A percentile compares a stretch with the other conserved stretches of the same genome.
These are phyloP conservation scores for Phytophthora hybrid DNA, from an alignment of 352 stramenopile species.

Conservation along the genomic window DNA sequence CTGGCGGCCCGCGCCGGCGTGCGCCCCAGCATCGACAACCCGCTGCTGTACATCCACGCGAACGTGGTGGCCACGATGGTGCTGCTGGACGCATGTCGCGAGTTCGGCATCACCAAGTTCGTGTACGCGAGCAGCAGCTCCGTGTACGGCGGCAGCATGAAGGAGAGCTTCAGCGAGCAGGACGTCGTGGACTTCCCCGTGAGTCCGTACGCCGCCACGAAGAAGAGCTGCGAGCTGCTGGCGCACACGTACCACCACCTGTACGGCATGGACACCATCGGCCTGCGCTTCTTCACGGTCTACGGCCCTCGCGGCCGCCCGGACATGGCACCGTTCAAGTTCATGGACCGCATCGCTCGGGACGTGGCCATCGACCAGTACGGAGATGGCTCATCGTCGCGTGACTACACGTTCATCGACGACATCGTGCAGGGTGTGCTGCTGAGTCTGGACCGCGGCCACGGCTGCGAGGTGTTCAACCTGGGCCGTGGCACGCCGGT, in stretches of 20 bases:
- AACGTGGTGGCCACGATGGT: conserved; percentile 96
- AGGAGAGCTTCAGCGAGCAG: conserved; percentile 91
- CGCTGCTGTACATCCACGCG: conserved; percentile 97
- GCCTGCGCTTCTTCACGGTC: conserved; percentile 99
- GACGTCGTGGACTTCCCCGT: conserved; percentile 95
- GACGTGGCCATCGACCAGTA: conserved; percentile 97
- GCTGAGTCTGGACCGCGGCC: conserved; percentile 70
- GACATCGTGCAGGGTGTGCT: conserved; percentile 98
- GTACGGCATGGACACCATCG: conserved; percentile 95
- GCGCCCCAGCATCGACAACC: conserved; percentile 97
- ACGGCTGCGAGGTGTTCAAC: conserved; percentile 97
- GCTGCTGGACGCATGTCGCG: conserved; percentile 93
- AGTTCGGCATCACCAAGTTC: conserved; percentile 94
- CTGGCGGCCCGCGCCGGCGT: conserved; percentile 97
- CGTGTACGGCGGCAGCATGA: conserved; percentile 95
- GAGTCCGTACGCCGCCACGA: conserved; percentile 97
- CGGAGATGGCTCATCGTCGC: conserved; percentile 94
- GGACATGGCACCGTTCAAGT: conserved; percentile 99
- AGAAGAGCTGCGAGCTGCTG: conserved; percentile 98
- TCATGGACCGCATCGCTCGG: conserved; percentile 95
- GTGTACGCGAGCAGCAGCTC: conserved; percentile 96
- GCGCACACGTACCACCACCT: conserved; percentile 98
- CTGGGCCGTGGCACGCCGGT: conserved; percentile 94
- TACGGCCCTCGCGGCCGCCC: conserved; percentile 95
- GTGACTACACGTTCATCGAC: conserved; percentile 99